phyloP scores from a whole-genome alignment of 2,329 filamentous ascomycete genomes.

The Trichoderma guizhouense region DNA sequence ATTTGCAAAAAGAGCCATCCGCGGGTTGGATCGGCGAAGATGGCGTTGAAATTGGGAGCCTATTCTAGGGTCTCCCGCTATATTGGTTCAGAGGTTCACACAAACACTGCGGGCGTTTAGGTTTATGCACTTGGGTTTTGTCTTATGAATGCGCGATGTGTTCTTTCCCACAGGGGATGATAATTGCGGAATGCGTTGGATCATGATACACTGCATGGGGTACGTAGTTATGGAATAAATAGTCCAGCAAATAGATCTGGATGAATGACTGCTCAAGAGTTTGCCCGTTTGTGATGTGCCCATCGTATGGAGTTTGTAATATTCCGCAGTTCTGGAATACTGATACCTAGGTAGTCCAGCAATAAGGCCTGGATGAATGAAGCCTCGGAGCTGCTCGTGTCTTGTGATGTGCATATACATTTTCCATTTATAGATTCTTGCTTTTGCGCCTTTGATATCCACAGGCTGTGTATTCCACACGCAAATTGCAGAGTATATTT shows the following conservation, averaged over 20 bases:
- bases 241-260: constrained; percentile 16
- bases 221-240: constrained; percentile 14
- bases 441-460: not conserved
- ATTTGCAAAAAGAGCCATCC: constrained; percentile 16
- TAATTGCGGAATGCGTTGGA: constrained; percentile 21
- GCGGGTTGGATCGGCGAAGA: constrained; percentile 17
- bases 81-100: constrained; percentile 16
- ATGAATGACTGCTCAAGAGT: not conserved
- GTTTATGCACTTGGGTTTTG: not conserved
- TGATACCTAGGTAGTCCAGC: not conserved
- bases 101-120: constrained; percentile 22
- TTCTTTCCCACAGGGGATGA: not conserved
- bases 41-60: constrained; percentile 4
- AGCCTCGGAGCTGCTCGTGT: not conserved
- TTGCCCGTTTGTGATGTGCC: not conserved
- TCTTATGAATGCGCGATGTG: not conserved
- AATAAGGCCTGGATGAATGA: not conserved
- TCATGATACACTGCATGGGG: constrained; percentile 22
- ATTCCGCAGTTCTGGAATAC: not conserved
- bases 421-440: not conserved
- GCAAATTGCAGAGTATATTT: not conserved
- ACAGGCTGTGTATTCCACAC: not conserved
- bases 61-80: not conserved
- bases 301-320: constrained; percentile 11
- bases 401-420: not conserved